Conservation (phyloP, 2,329 filamentous ascomycete genomes). For the Didymella pomorum region DNA sequence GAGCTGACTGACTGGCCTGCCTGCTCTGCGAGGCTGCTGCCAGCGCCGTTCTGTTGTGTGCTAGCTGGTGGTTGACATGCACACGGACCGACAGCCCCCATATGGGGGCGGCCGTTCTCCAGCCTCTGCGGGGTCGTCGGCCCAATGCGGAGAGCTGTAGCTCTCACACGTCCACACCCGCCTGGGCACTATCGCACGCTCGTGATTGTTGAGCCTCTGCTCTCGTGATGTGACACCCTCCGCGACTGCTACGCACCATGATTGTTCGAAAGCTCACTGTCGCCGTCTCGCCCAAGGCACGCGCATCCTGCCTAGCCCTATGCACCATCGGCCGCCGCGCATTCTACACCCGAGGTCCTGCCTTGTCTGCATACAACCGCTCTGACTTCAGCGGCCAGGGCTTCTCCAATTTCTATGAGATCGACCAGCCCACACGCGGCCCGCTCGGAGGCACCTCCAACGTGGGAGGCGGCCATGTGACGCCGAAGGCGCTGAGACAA, state of each 20-base stretch:
- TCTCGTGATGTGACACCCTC: constrained; percentile 28
- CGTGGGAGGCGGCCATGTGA: constrained; percentile 66
- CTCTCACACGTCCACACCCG: constrained; percentile 23
- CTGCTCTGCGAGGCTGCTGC: constrained; percentile 12
- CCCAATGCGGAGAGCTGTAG: constrained; percentile 37
- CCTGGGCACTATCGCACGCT: constrained; percentile 15
- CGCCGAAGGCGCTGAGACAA: constrained; percentile 76
- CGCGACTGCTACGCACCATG: constrained; percentile 30
- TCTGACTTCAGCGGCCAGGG: constrained; percentile 70
- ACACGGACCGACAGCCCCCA: constrained; percentile 8
- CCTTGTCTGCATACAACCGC: constrained; percentile 61
- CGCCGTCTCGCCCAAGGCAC: constrained; percentile 51
- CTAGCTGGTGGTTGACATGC: constrained; percentile 2
- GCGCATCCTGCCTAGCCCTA: constrained; percentile 51
- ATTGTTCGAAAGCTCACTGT: constrained; percentile 35
- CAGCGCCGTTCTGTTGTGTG: background rate
- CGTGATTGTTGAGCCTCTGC: constrained; percentile 23
- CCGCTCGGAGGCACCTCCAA: constrained; percentile 67
- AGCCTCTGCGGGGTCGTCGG: constrained; percentile 22
- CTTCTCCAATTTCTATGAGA: constrained; percentile 70
- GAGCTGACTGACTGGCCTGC: constrained; percentile 4
- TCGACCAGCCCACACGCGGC: constrained; percentile 67
- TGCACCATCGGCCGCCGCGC: constrained; percentile 42
- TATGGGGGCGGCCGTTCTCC: constrained; percentile 6
- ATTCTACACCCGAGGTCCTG: constrained; percentile 48